A percentile compares a stretch with the other conserved stretches of the same genome.
Conservation (phyloP, 225 moss, liverwort and hornwort genomes). For the Bryoerythrophyllum caledonicum region DNA sequence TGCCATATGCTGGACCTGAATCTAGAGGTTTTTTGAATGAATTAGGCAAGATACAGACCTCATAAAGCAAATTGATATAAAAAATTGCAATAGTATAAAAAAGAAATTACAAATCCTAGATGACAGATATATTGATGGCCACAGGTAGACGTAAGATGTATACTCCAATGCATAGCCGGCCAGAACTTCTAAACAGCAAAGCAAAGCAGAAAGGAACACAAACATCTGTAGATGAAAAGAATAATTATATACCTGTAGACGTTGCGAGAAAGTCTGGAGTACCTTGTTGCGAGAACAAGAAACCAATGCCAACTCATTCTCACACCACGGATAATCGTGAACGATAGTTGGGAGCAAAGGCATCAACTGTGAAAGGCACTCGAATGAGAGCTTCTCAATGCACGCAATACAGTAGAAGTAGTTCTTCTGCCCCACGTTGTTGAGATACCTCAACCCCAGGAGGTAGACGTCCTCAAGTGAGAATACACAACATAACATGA, state of each 20-base stretch:
- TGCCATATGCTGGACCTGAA: slow-evolving; percentile 49
- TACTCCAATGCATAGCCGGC: background rate
- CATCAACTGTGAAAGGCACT: no score
- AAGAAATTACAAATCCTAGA: background rate
- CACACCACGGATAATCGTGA: no score
- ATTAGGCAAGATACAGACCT: background rate
- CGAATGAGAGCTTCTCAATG: no score
- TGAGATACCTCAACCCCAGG: no score
- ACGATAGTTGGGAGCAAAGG: no score
- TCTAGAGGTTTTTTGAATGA: slow-evolving; percentile 19
- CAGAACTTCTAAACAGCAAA: background rate
- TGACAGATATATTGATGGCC: background rate
- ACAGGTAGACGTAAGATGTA: slow-evolving; percentile 3
- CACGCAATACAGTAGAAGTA: no score
- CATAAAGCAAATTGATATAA: background rate
- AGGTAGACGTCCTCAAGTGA: no score
- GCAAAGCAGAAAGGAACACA: background rate
- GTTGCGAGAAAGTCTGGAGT: slow-evolving; percentile 39
- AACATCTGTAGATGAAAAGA: background rate
- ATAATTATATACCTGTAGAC: slow-evolving; percentile 34
- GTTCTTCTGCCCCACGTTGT: no score
- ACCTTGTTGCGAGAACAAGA: slow-evolving; percentile 46
- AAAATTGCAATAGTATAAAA: background rate
- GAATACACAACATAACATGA: no score
- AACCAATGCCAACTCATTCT: slow-evolving; percentile 37